phyloP scores from a whole-genome alignment of 345 rosid species.

The Ricinus communis region DNA sequence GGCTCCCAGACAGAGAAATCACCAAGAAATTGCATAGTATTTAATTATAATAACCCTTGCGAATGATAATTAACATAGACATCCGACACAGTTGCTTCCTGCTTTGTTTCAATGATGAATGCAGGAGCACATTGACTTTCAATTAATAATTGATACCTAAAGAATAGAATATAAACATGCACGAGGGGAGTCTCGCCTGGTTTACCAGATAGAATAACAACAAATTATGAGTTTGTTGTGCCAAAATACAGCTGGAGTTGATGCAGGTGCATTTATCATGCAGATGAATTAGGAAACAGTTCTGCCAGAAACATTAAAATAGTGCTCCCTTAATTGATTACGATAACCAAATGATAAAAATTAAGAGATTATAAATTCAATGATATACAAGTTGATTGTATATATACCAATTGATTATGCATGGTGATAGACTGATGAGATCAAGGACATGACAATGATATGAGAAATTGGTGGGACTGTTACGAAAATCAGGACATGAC shows the following conservation, averaged over 20 bases:
- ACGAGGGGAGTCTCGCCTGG: not conserved
- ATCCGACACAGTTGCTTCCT: not conserved
- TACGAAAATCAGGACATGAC: not conserved
- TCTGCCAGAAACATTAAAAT: not conserved
- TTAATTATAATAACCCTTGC: not conserved
- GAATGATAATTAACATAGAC: not conserved
- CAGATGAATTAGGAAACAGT: too few species aligned
- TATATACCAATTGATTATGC: not conserved
- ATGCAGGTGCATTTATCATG: not conserved
- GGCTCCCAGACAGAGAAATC: slow-evolving; percentile 1
- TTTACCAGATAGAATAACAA: not conserved
- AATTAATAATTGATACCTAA: not conserved
- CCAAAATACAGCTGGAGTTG: not conserved
- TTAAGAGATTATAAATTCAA: not conserved
- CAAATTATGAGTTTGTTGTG: too few species aligned
- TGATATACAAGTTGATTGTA: too few species aligned
- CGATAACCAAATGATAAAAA: not conserved
- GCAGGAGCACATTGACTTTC: not conserved
- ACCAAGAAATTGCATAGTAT: not conserved
- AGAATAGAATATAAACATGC: not conserved
- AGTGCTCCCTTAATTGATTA: not conserved
- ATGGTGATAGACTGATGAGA: not conserved
- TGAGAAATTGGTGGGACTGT: not conserved
- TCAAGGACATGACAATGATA: not conserved
- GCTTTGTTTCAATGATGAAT: not conserved